These are phyloP conservation scores for Agaricales sp. DNA, from an alignment of 1,284 basidiomycete genomes.

Conservation along the genomic window DNA sequence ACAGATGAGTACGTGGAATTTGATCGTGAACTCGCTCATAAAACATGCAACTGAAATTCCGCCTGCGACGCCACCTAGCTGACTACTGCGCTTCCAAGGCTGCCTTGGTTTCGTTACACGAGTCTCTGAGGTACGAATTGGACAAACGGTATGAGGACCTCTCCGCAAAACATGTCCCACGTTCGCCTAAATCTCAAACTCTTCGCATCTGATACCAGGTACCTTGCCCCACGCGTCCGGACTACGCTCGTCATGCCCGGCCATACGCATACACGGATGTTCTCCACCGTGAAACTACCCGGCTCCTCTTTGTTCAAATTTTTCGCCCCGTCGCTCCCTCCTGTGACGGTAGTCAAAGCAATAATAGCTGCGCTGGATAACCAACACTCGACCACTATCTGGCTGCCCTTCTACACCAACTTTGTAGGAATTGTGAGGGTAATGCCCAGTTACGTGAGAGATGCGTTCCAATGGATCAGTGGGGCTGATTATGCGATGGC, in stretches of 20 bases:
- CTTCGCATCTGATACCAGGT: conserved; percentile 31
- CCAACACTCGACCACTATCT: conserved; percentile 61
- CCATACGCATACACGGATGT: conserved; percentile 67
- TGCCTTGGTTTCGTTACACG: conserved; percentile 66
- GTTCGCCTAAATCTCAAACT: conserved; percentile 7
- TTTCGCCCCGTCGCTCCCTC: conserved; percentile 63
- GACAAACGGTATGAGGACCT: conserved; percentile 44
- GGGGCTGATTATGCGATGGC: not conserved
- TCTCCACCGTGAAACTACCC: conserved; percentile 49
- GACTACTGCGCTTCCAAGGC: conserved; percentile 89
- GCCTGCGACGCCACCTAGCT: no score
- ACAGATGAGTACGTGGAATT: conserved; percentile 62
- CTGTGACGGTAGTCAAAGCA: conserved; percentile 68
- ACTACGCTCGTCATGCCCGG: conserved; percentile 78
- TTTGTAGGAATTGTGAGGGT: conserved; percentile 43
- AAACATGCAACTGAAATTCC: conserved; percentile 7
- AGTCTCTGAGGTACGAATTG: conserved; percentile 77
- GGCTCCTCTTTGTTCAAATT: conserved; percentile 48
- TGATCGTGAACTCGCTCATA: not conserved
- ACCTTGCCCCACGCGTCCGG: conserved; percentile 63
- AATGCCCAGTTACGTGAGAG: conserved; percentile 63
- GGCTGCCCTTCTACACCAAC: conserved; percentile 66
- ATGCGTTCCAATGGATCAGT: conserved; percentile 63
- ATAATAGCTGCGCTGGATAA: conserved; percentile 73
- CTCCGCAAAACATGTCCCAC: conserved; percentile 6